Evolutionary conservation across 2,329 filamentous ascomycete species (phyloP).

Genomic region (Dryadomyces sulphureus): DNA sequence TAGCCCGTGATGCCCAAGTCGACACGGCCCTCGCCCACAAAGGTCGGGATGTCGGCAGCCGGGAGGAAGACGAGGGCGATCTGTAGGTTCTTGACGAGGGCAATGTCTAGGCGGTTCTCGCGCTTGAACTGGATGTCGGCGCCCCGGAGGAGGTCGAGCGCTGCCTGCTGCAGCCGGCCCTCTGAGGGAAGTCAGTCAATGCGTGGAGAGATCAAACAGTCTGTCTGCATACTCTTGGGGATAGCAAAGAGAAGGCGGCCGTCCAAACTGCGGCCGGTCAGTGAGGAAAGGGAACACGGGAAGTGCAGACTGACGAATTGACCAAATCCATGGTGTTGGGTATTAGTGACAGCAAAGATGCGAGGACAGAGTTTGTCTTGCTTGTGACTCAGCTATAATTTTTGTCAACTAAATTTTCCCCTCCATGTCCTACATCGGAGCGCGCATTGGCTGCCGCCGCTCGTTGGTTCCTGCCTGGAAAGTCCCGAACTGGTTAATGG

Average conservation of each 20-base stretch:
- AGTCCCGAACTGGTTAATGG: not conserved
- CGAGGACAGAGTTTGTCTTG: too few species aligned
- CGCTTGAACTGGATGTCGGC: constrained; percentile 94
- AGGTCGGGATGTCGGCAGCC: constrained; percentile 92
- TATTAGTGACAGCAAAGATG: not conserved
- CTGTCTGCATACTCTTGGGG: constrained; percentile 69
- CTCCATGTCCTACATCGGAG: constrained; percentile 10
- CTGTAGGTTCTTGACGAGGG: constrained; percentile 89
- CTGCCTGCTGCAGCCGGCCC: constrained; percentile 78
- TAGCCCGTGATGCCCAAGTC: constrained; percentile 89
- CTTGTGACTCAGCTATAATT: not conserved
- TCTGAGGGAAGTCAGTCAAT: constrained; percentile 35
- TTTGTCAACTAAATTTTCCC: constrained; percentile 1
- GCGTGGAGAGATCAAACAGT: not conserved
- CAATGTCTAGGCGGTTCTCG: constrained; percentile 90
- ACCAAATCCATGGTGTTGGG: constrained; percentile 32
- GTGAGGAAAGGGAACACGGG: constrained; percentile 4
- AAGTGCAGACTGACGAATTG: constrained; percentile 29
- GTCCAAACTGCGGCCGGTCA: constrained; percentile 55
- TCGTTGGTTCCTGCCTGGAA: constrained; percentile 4
- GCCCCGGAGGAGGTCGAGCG: constrained; percentile 80
- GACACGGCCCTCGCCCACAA: constrained; percentile 81
- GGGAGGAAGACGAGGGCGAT: constrained; percentile 95
- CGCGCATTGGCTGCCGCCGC: constrained; percentile 8
- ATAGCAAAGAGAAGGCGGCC: constrained; percentile 90